phyloP scores from a whole-genome alignment of 2,329 filamentous ascomycete species.

The Botrytis deweyae region DNA sequence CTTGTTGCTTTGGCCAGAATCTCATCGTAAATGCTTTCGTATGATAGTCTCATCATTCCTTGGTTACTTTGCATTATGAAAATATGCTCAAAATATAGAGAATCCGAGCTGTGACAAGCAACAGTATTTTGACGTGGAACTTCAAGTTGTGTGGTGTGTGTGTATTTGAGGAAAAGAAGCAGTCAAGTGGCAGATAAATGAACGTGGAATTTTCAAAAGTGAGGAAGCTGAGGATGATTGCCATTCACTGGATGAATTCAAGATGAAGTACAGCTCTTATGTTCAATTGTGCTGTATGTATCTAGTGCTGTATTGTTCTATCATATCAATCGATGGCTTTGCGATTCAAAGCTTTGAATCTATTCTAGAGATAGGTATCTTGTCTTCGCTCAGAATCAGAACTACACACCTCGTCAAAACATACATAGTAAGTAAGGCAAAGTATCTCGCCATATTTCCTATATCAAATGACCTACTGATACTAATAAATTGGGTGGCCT shows the following conservation, averaged over 20 bases:
- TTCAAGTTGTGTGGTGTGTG: neutral
- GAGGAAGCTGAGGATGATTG: neutral
- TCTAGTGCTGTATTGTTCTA: neutral
- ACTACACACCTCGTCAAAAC: neutral
- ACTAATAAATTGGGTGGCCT: too few species aligned
- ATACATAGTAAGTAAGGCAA: neutral
- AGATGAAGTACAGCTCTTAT: neutral
- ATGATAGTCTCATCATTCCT: neutral
- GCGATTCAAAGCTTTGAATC: neutral
- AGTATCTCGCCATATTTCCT: neutral
- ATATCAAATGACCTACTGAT: neutral
- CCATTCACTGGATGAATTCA: neutral
- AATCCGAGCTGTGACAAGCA: neutral
- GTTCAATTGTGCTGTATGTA: neutral
- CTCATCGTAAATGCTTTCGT: neutral
- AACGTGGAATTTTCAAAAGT: neutral
- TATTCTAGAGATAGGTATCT: neutral
- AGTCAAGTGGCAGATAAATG: neutral
- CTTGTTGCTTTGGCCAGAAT: conserved; percentile 3
- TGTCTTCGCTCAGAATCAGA: neutral
- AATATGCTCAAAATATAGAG: neutral
- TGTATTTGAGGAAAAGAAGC: neutral
- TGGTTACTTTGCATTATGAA: neutral
- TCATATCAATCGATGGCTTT: neutral
- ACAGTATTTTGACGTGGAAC: neutral